Evolutionary conservation across 257 asterid species (phyloP), one percentile per base, ranked within the genome.

Genomic region (Capsicum chinense): DNA sequence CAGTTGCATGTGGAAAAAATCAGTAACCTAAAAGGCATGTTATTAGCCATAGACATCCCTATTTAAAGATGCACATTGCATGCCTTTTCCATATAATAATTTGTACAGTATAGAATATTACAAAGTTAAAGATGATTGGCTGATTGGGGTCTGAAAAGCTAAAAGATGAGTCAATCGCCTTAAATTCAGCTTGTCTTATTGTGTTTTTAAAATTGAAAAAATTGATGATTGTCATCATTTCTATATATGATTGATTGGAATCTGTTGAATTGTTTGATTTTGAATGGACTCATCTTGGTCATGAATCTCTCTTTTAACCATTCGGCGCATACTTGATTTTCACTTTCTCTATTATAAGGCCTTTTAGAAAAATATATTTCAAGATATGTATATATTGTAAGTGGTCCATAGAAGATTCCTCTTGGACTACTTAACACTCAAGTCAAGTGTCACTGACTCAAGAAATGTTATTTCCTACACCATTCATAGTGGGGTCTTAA

Each of bases 131-230:
- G 79, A 83, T 84, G 56, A 84, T 85, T 83, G 91, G 87, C 86
- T 86, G 89, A 74, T 84, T 84, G 86, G 82, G 58, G 17, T 56
- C 66, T 69, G 87, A 88, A 88, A 82, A 79, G 91, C 84, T 90
- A 78, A 79, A 85, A 85, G 86, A 85, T 67, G 71, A 85, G 80
- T 81, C 84, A 84, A 52, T 78, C 39, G 89, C 93, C 92, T 91
- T 90, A 87, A 90, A 88, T 88, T 90, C 87, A 82, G 94, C 88
- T 67, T 60, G 74, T 39, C 70, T 60, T 48, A 71, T 68, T 37
- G 64, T 42, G 35, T n/a, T 9, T 3, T 37, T 50, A 69, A 67
- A 73, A 79, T 37, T 37, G 73, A 71, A 50, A 64, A 39, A 54
- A n/a, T 84, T 87, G 86, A 87, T 87, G 68, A 88, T 70, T 58